Conservation (phyloP, 2,329 filamentous ascomycete species). For the Pseudocercospora eumusae region DNA sequence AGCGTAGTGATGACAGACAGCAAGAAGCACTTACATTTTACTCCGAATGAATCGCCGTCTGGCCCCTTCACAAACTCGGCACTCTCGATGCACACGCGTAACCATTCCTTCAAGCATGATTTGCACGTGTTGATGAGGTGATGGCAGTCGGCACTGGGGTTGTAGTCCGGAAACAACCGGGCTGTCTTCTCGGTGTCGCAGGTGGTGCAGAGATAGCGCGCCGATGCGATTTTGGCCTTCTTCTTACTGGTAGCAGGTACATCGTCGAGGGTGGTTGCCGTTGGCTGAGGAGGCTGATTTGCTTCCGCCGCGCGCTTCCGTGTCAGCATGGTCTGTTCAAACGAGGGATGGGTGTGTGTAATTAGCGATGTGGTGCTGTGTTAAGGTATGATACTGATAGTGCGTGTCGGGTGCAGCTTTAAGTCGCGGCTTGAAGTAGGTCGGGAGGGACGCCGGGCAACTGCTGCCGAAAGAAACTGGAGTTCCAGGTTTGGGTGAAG, state of each 20-base stretch:
- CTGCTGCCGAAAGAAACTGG: not conserved
- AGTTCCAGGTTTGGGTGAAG: too few species aligned
- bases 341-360: not conserved
- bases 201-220: slow-evolving; percentile 27
- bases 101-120: slow-evolving; percentile 42
- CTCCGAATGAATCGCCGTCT: slow-evolving; percentile 45
- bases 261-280: not conserved
- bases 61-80: slow-evolving; percentile 21
- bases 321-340: not conserved
- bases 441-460: not conserved
- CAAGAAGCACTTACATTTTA: slow-evolving; percentile 43
- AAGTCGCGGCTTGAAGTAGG: not conserved
- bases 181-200: slow-evolving; percentile 27
- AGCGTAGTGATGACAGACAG: too few species aligned
- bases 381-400: not conserved
- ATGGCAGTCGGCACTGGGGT: slow-evolving; percentile 40
- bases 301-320: slow-evolving; percentile 2
- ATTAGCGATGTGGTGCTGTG: not conserved
- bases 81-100: slow-evolving; percentile 35
- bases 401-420: not conserved
- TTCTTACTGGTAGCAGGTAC: slow-evolving; percentile 6
- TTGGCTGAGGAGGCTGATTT: not conserved
- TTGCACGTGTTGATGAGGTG: slow-evolving; percentile 43
- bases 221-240: slow-evolving; percentile 9
- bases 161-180: slow-evolving; percentile 38